Evolutionary conservation across 2,329 filamentous ascomycete species (phyloP), one percentile per base, ranked within the genome.

Genomic region (Microsporum audouinii): DNA sequence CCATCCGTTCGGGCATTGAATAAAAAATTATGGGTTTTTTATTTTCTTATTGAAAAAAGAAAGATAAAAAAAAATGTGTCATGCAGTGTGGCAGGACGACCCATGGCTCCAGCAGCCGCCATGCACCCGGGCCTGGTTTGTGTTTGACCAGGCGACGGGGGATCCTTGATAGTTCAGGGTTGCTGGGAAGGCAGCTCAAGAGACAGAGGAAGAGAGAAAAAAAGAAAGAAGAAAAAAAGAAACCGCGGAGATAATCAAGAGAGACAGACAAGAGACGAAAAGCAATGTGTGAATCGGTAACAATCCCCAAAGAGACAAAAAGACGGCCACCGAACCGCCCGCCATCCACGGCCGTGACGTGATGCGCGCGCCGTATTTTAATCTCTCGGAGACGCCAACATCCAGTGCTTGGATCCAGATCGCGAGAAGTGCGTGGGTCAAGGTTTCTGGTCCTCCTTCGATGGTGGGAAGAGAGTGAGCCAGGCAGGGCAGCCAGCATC

Each of bases 1-100:
- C 49, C 49, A 34, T 53, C 49, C 49, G 33, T n/a, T 31, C 49
- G 49, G 49, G 49, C 49, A 53, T 53, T 53, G 49, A 53, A 53
- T 53, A 53, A 33, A 43, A 43, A 12, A 12, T 43, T 53, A 53
- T 43, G 14, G 17, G 23, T 43, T 43, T 43, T n/a, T 43, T n/a
- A 5, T 43, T 43, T n/a, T 43, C 17, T 43, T 43, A n/a, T 6
- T 43, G 14, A 43, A 36, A 36, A 36, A 36, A 36, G 34, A n/a
- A 43, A n/a, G 14, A 43, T 14, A 43, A 43, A 31, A 29, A 53
- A 31, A 53, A 23, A 23, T 23, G 27, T 27, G 49, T 53, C 49
- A 53, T 53, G 49, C 49, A 43, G 14, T 53, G 49, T 53, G 49
- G 49, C 49, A 53, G 49, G 49, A 29, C 31, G 31, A 31, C 49